Base-by-base conservation (phyloP, 306 rosid genomes). In the Castanea sativa region DNA sequence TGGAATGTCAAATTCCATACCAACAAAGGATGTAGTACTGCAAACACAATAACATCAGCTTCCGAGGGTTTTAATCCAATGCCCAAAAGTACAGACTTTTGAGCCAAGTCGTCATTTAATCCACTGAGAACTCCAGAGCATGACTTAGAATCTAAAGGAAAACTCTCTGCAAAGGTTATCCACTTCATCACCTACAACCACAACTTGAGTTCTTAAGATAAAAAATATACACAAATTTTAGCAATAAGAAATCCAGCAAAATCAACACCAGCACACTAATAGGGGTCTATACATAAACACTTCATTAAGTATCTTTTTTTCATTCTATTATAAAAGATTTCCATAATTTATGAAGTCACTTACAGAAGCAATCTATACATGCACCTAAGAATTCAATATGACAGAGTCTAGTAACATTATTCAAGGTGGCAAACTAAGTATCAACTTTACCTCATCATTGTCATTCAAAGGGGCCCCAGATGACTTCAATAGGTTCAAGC, bases 31-130 rank as follows among this genome's bases (percentile, higher is more conserved):
- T 91, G 94, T 84, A 92, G 57, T 19, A 68, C 93, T 21, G 97
- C 81, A 88, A 93, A 93, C 83, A 91, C 96, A 59, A 87, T 45
- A 82, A 86, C 83, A 82, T 96, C 98, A 79, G 91, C 97, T 82
- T 81, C 97, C 11, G 96, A 96, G 3, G 88, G 89, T 79, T 77
- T 90, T 73, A 87, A 86, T 78, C 98, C 97, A 68, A 83, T 81
- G 65, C 94, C 98, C 77, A 91, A 70, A 18, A 96, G 93, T 61
- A 93, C 97, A 73, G 96, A 83, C 80, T 82, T 85, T 9, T 27
- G 85, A 82, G 79, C 84, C 75, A 96, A 82, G 13, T 86, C 92
- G 18, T 82, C 93, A 70, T 93, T 91, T 60, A 96, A 81, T 77
- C 51, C 88, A 71, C 83, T 90, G 68, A 96, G 93, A 86, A 73